Evolutionary conservation across 108 stramenopile genomes (phyloP), one percentile per base, ranked within the genome.

Genomic region (Pseudonitzschia delicatissima): DNA sequence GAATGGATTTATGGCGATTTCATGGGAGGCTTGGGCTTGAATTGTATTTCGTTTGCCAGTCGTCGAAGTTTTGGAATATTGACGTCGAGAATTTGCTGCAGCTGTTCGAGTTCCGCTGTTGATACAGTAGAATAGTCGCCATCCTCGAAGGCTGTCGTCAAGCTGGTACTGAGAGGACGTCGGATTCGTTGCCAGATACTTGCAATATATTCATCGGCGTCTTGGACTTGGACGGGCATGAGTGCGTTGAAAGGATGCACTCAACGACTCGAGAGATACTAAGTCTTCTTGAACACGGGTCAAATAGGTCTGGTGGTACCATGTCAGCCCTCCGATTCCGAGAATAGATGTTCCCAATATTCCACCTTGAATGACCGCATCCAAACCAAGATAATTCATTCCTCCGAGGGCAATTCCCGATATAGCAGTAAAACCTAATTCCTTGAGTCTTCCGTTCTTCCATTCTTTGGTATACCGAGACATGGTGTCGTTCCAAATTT

Each of bases 191-290:
- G 86, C 95, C 94, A 97, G 27, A 92, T 72, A 57, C 84, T 85
- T 7, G 90, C 85, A 35, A 78, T 81, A 55, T 80, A 93, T 71
- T 97, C 96, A 64, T 97, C 95, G 29, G 87, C 93, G 31, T 96
- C 93, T 31, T 75, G 77, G 8, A 97, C 76, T 72, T 91, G 88
- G n/a, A 23, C 85, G 75, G 11, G 90, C 73, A 66, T 97, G 93
- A 5, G 83, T 86, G 12, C 87, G 80, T 55, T 84, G 79, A 66
- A 92, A 94, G 17, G 83, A 78, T 3, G 84, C 73, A 53, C 69
- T 71, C 53, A 96, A 62, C 45, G 87, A 88, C 44, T 87, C 87
- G 17, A 67, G 45, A 32, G 82, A 75, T 1, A 76, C 31, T 34
- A 89, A 62, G 34, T 85, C 72, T 59, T 86, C 73, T 61, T 87